These are phyloP conservation scores for Colletotrichum orchidophilum DNA, from an alignment of 2,329 filamentous ascomycete genomes.

Conservation along the genomic window DNA sequence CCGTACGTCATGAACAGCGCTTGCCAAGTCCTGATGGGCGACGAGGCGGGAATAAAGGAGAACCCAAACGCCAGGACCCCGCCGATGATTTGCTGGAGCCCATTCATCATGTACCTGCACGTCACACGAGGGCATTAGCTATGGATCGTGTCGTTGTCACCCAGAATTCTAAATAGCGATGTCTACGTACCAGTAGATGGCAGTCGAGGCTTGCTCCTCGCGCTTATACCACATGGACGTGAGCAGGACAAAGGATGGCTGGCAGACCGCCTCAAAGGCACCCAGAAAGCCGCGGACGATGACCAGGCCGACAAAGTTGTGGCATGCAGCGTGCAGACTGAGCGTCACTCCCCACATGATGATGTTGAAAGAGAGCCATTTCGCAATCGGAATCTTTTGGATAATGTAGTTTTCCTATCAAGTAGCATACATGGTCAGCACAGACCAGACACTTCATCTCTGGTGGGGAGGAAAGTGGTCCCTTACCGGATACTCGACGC, in stretches of 20 bases:
- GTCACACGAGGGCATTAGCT: not conserved
- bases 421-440: not conserved
- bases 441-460: not conserved
- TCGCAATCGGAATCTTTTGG: conserved; percentile 49
- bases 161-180: not conserved
- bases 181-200: conserved; percentile 33
- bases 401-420: conserved; percentile 39
- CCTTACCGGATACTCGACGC: conserved; percentile 52
- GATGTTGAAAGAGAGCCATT: conserved; percentile 49
- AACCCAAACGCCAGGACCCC: conserved; percentile 50
- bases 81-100: conserved; percentile 48
- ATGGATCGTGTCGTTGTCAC: rapidly evolving
- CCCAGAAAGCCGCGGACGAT: conserved; percentile 54
- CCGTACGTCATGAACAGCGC: conserved; percentile 54
- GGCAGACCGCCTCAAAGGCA: conserved; percentile 55
- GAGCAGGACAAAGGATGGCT: conserved; percentile 56
- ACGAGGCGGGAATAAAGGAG: conserved; percentile 41
- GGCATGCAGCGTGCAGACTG: conserved; percentile 44
- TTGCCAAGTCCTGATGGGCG: conserved; percentile 48
- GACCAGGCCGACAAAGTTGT: conserved; percentile 50
- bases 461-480: not conserved
- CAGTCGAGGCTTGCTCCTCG: conserved; percentile 46
- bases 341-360: conserved; percentile 54
- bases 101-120: conserved; percentile 45
- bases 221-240: conserved; percentile 43